phyloP scores from a whole-genome alignment of 495 filamentous ascomycete genomes.

The Penicillium taxi region DNA sequence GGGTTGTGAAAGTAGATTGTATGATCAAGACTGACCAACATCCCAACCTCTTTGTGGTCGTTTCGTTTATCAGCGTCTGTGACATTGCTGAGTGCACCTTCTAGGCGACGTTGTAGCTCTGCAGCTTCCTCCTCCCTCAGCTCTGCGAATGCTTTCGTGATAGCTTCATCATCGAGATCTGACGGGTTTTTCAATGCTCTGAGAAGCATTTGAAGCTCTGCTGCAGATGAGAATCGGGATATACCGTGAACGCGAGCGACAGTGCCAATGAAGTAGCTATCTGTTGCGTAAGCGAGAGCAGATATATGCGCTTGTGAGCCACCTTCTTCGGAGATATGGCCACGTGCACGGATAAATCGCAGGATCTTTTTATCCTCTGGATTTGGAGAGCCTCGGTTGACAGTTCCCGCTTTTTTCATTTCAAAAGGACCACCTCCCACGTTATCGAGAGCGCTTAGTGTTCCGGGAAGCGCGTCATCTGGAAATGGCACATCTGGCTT shows the following conservation, averaged over 20 bases:
- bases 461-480: constrained; percentile 14
- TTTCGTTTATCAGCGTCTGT: constrained; percentile 11
- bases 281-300: constrained; percentile 86
- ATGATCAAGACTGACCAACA: constrained; percentile 95
- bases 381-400: constrained; percentile 34
- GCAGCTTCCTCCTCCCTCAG: constrained; percentile 37
- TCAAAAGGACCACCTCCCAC: constrained; percentile 37
- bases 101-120: constrained; percentile 31
- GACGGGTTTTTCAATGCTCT: constrained; percentile 41
- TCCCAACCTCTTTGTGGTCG: constrained; percentile 54
- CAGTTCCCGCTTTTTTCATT: constrained; percentile 32
- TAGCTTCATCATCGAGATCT: constrained; percentile 38
- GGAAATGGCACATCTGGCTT: constrained; percentile 28
- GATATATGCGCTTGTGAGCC: constrained; percentile 72
- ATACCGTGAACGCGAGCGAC: constrained; percentile 67
- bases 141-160: constrained; percentile 33
- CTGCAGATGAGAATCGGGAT: constrained; percentile 48
- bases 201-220: constrained; percentile 29
- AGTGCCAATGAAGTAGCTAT: constrained; percentile 90
- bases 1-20: constrained; percentile 93
- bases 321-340: constrained; percentile 60
- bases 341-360: constrained; percentile 73
- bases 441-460: constrained; percentile 18
- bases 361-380: constrained; percentile 62
- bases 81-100: constrained; percentile 27